A percentile compares a stretch with the other conserved stretches of the same genome.
These are phyloP conservation scores for Penicillium longicatenatum DNA, from an alignment of 495 filamentous ascomycete species.

Conservation along the genomic window DNA sequence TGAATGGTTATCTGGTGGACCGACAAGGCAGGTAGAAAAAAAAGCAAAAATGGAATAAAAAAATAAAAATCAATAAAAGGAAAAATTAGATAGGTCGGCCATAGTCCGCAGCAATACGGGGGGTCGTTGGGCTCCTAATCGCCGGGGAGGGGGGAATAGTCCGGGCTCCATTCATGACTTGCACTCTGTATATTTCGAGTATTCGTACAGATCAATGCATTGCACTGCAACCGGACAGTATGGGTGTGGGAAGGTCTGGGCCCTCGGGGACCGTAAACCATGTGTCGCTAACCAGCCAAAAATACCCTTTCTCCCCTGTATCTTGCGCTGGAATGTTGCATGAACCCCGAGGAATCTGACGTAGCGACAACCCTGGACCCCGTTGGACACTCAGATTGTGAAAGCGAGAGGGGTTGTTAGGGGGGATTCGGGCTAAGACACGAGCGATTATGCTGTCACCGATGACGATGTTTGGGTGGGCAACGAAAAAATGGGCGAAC, in stretches of 20 bases:
- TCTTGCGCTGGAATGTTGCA: constrained; percentile 15
- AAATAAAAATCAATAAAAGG: constrained; percentile 7
- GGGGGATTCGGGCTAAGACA: constrained; percentile 15
- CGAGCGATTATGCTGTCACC: constrained; percentile 30
- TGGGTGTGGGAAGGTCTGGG: constrained; percentile 19
- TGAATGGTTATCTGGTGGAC: background rate
- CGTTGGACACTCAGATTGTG: background rate
- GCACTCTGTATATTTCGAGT: constrained; percentile 6
- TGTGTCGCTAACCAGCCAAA: constrained; percentile 4
- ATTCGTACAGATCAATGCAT: background rate
- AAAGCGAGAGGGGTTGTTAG: constrained; percentile 1
- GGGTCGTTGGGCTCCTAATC: background rate
- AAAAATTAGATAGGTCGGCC: constrained; percentile 2
- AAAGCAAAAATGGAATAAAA: constrained; percentile 1
- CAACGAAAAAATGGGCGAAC: background rate
- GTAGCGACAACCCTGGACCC: background rate
- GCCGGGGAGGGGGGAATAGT: background rate
- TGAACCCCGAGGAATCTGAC: constrained; percentile 7
- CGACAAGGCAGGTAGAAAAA: background rate
- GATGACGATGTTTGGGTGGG: constrained; percentile 26
- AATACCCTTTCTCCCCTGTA: constrained; percentile 5
- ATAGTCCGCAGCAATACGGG: background rate
- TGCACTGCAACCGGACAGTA: background rate
- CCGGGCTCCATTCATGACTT: constrained; percentile 5
- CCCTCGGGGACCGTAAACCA: constrained; percentile 23